phyloP scores from a whole-genome alignment of 805 yeast species.

The Zygosaccharomyces kombuchaensis region DNA sequence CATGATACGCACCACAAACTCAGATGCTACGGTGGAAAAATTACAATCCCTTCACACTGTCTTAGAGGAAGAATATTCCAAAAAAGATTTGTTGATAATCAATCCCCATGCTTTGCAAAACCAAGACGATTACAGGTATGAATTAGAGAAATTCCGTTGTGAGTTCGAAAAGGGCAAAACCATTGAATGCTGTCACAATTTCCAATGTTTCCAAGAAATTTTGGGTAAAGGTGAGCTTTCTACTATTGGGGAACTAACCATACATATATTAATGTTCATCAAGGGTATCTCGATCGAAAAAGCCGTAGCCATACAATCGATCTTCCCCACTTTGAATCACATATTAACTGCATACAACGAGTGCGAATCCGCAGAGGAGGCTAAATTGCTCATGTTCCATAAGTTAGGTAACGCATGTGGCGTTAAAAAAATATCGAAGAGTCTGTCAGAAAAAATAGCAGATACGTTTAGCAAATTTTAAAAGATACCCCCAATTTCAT shows the following conservation, averaged over 20 bases:
- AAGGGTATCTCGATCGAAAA: slow-evolving; percentile 82
- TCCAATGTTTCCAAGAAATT: slow-evolving; percentile 57
- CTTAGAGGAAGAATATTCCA: slow-evolving; percentile 44
- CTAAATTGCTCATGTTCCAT: slow-evolving; percentile 24
- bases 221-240: slow-evolving; percentile 65
- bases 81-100: slow-evolving; percentile 44
- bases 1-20: slow-evolving; percentile 60
- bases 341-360: slow-evolving; percentile 37
- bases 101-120: slow-evolving; percentile 47
- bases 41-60: slow-evolving; percentile 42
- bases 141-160: slow-evolving; percentile 41
- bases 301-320: slow-evolving; percentile 69
- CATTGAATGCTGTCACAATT: slow-evolving; percentile 43
- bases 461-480: slow-evolving; percentile 20
- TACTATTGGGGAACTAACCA: slow-evolving; percentile 71
- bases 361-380: slow-evolving; percentile 27
- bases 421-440: slow-evolving; percentile 31
- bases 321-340: slow-evolving; percentile 63
- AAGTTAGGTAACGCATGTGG: slow-evolving; percentile 33
- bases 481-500: not conserved
- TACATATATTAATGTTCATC: slow-evolving; percentile 71
- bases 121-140: slow-evolving; percentile 47
- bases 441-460: slow-evolving; percentile 33
- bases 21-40: slow-evolving; percentile 64
- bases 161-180: slow-evolving; percentile 38